Evolutionary conservation across 1,139 yeast species (phyloP), one percentile per base, ranked within the genome.

Genomic region (Candida tetrigidarum): DNA sequence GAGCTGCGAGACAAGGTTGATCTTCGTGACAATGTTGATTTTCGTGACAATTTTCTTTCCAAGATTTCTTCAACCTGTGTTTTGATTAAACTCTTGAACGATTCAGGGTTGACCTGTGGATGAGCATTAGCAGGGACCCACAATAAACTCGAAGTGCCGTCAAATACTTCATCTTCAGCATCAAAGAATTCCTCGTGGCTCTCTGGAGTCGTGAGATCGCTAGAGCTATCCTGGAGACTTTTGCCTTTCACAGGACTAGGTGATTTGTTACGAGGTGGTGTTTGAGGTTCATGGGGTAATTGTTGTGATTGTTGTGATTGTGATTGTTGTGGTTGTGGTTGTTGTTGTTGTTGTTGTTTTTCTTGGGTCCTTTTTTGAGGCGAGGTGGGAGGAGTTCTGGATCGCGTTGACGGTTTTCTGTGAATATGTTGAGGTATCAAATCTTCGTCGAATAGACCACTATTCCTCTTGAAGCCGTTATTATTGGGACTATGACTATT

Each of bases 121-220:
- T 93, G 99, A 39, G 90, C 78, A 51, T 83, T 84, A 1, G 98
- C 98, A 0, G 98, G 97, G 1, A 93, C 97, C 99, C 99, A 92
- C 42, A 91, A 68, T 12, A 84, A 63, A 14, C 35, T 42, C 19
- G 34, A 43, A n/a, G 53, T 39, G 14, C 67, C 50, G 41, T 67
- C 69, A 28, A 57, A 54, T 25, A 60, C 52, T 28, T 62, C 62
- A 38, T 65, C 69, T 34, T 58, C 67, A 8, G 64, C 64, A 47
- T 63, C 68, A 39, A 52, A 58, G 35, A 55, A 59, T 39, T 54
- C 60, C 15, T 63, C 68, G 22, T 39, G 41, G 3, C 51, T 44
- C n/a, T 58, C 58, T 18, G 50, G 11, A 3, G 51, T 49, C 16
- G n/a, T n/a, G n/a, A 37, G 14, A 5, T 46, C 45, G 20, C 53